Conservation (phyloP, 2,329 filamentous ascomycete genomes). For the Cladorrhinum sp. region DNA sequence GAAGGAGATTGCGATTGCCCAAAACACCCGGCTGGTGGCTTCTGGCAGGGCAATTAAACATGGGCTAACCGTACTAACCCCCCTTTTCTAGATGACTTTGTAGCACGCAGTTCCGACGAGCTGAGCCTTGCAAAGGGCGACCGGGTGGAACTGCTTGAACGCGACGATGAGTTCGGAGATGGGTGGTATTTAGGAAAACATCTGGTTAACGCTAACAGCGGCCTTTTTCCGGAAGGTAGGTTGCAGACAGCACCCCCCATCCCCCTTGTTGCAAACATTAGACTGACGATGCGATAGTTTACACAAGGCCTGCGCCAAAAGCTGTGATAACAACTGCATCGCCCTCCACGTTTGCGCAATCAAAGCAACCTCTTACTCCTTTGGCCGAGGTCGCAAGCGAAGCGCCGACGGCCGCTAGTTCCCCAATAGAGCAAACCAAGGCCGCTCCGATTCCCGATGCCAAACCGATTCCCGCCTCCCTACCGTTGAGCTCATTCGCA, state of each 20-base stretch:
- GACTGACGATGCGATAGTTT: conserved; percentile 29
- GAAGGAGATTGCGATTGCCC: neutral
- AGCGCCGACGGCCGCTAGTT: conserved; percentile 13
- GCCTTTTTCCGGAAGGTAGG: conserved; percentile 80
- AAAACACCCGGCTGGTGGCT: neutral
- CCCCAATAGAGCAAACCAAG: conserved; percentile 15
- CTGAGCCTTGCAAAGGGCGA: conserved; percentile 83
- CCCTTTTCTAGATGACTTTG: conserved; percentile 72
- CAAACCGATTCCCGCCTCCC: conserved; percentile 36
- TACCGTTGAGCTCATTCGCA: conserved; percentile 41
- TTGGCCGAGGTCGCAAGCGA: conserved; percentile 29
- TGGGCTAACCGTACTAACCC: neutral
- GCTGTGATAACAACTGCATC: conserved; percentile 9
- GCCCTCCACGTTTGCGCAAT: conserved; percentile 14
- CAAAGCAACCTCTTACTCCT: conserved; percentile 30
- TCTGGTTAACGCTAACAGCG: conserved; percentile 68
- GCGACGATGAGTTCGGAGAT: conserved; percentile 85
- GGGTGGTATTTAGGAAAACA: conserved; percentile 81
- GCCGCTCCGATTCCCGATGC: conserved; percentile 16
- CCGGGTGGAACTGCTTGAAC: conserved; percentile 76
- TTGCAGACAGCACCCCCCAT: conserved; percentile 17
- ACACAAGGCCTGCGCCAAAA: conserved; percentile 26
- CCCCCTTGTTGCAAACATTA: neutral
- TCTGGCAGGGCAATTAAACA: neutral
- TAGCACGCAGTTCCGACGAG: conserved; percentile 88